Base-by-base conservation (phyloP, 2,329 filamentous ascomycete genomes). In the Elsinoe australis region DNA sequence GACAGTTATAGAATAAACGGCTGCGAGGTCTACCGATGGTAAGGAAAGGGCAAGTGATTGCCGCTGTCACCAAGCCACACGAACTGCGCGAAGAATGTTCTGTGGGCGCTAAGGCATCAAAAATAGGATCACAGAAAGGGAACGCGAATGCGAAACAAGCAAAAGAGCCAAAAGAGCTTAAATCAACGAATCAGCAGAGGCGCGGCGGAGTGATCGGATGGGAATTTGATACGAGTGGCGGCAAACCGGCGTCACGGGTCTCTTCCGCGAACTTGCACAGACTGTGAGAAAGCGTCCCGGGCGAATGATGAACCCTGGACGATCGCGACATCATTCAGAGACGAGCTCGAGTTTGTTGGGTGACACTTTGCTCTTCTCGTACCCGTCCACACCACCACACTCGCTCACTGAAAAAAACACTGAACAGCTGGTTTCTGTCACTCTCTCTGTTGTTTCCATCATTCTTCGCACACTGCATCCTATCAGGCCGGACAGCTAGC, bases 61-160 rank as follows among this genome's bases (percentile, higher is more conserved):
- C 39, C 39, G 39, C 39, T 44, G 39, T 44, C 39, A 44, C 7
- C 38, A 42, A 42, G 38, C 38, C 38, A 42, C 38, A 44, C 28
- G 39, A 24, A 44, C 39, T 19, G 21, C 21, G 8, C 22, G 21
- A 28, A 6, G 12, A 41, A 41, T 21, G 7, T 21, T 44, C 39
- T 12, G 12, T 12, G 26, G 26, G 39, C 39, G 39, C 39, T 32
- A 44, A 32, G 33, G 33, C 14, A 36, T 26, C 39, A 44, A 44
- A 44, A 44, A 44, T 44, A 44, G 39, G 24, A 17, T 32, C 26
- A 26, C n/a, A n/a, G 36, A 21, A 41, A 41, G 36, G 36, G 36
- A 26, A 41, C 36, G 28, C 36, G 36, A 24, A 26, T 41, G 36
- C 36, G 28, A 41, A 44, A 44, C 39, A 44, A 31, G 22, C 36